These are phyloP conservation scores for Pleurotus pulmonarius DNA, from an alignment of 768 basidiomycete species.

Conservation along the genomic window DNA sequence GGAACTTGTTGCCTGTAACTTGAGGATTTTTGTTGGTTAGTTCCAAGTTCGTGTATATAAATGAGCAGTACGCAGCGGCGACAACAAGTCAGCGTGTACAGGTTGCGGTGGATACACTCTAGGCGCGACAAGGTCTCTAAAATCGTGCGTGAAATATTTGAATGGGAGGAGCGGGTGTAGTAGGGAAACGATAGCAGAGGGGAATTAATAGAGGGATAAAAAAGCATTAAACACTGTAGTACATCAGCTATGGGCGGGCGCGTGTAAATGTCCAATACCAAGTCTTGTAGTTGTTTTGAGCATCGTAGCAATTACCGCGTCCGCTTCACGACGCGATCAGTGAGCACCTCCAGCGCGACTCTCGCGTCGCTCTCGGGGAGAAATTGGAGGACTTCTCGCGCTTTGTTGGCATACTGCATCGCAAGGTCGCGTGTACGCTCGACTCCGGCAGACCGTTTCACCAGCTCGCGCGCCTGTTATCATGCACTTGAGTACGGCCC, in stretches of 20 bases:
- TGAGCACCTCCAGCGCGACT: constrained; percentile 68
- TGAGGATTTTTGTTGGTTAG: too few species aligned
- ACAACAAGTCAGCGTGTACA: too few species aligned
- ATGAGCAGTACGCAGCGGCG: too few species aligned
- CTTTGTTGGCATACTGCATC: constrained; percentile 67
- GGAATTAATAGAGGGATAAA: neutral
- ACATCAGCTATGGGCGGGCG: neutral
- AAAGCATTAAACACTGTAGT: neutral
- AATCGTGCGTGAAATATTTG: neutral
- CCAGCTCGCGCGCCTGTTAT: constrained; percentile 60
- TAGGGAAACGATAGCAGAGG: neutral
- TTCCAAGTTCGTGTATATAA: too few species aligned
- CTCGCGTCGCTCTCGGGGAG: constrained; percentile 84
- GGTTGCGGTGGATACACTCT: too few species aligned
- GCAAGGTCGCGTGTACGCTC: constrained; percentile 80
- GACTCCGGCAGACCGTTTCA: constrained; percentile 69
- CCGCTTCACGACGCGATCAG: constrained; percentile 63
- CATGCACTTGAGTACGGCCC: neutral
- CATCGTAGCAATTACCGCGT: constrained; percentile 32
- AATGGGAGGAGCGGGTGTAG: neutral
- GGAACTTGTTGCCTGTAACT: too few species aligned
- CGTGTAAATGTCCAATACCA: neutral
- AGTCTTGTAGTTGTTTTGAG: neutral
- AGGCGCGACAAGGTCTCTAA: neutral
- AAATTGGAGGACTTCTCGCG: constrained; percentile 59